Base-by-base conservation (phyloP, 495 filamentous ascomycete genomes). In the Penicillium malachiteum region DNA sequence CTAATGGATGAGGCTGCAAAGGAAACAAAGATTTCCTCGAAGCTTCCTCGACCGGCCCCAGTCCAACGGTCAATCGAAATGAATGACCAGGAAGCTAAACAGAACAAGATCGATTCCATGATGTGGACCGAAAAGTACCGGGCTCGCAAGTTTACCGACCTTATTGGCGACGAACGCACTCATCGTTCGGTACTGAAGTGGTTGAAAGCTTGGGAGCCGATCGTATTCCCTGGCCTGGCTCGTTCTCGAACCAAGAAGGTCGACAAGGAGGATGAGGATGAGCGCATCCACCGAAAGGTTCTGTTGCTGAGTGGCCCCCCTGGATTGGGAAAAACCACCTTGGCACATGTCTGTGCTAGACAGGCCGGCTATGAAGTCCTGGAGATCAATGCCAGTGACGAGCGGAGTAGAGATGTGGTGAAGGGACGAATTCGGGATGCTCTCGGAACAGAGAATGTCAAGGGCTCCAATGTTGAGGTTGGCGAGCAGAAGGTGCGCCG, bases 341-440 rank as follows among this genome's bases (percentile, higher is more conserved):
- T 98, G 32, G 95, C 94, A 2, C 94, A 98, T 72, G 94, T 98
- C 7, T 97, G 94, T 67, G 94, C 94, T 0, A 85, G 79, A 60
- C 94, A 98, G 65, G 93, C 94, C 12, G 94, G 94, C 14, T 98
- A 97, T 65, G 93, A 97, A 62, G 88, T 96, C 4, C 80, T 96
- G 55, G 94, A 98, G 71, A 95, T 85, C 73, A 98, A 98, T 63
- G 94, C 94, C 7, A 96, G 92, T 65, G 94, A 98, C 69, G 88
- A 91, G 12, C 83, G 94, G 61, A 96, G 92, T 77, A 96, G 92
- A 69, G 96, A 96, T 70, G 90, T 97, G 13, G 95, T 98, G 33
- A 92, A 89, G 66, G 91, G 89, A 7, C 81, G 91, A 34, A 96
- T 98, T 46, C 80, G 87, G 52, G 92, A 95, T 56, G 90, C 88